A percentile compares a stretch with the other conserved stretches of the same genome.
phyloP scores from a whole-genome alignment of 257 asterid species.

The Galeopsis tetrahit region DNA sequence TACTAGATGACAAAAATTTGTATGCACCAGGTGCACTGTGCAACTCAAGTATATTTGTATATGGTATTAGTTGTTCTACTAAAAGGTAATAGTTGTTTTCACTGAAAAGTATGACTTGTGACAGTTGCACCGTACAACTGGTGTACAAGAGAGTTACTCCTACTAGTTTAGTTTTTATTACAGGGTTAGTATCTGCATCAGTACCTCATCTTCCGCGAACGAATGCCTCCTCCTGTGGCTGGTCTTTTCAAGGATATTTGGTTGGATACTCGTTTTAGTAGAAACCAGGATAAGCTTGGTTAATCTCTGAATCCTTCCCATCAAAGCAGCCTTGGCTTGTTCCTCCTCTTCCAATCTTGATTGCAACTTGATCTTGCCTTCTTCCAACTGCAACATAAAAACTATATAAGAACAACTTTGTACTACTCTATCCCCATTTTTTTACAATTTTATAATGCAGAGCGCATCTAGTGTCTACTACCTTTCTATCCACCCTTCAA shows the following conservation, averaged over 20 bases:
- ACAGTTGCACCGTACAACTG: too few species aligned
- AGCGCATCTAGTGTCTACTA: slow-evolving; percentile 13
- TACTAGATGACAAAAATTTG: too few species aligned
- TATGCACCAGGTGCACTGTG: too few species aligned
- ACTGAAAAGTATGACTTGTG: too few species aligned
- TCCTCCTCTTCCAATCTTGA: slow-evolving; percentile 94
- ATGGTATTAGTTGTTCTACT: too few species aligned
- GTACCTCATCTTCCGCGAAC: slow-evolving; percentile 89
- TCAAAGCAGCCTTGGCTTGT: slow-evolving; percentile 84
- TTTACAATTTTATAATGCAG: slow-evolving; percentile 16
- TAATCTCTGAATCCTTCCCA: slow-evolving; percentile 91
- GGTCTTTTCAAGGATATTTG: slow-evolving; percentile 50
- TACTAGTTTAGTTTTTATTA: neutral
- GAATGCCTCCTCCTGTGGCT: slow-evolving; percentile 79
- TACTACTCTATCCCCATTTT: slow-evolving; percentile 18
- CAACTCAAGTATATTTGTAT: too few species aligned
- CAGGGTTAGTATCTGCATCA: slow-evolving; percentile 18
- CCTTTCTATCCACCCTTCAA: neutral
- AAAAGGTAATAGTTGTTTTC: too few species aligned
- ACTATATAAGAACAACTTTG: slow-evolving; percentile 30
- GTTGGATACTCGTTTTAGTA: slow-evolving; percentile 62
- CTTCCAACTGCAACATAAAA: slow-evolving; percentile 66
- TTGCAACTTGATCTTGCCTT: slow-evolving; percentile 81
- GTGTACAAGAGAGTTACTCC: too few species aligned
- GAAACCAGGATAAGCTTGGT: slow-evolving; percentile 86